These are phyloP conservation scores for Aspergillus ibericus DNA, from an alignment of 2,329 filamentous ascomycete genomes.

Conservation along the genomic window DNA sequence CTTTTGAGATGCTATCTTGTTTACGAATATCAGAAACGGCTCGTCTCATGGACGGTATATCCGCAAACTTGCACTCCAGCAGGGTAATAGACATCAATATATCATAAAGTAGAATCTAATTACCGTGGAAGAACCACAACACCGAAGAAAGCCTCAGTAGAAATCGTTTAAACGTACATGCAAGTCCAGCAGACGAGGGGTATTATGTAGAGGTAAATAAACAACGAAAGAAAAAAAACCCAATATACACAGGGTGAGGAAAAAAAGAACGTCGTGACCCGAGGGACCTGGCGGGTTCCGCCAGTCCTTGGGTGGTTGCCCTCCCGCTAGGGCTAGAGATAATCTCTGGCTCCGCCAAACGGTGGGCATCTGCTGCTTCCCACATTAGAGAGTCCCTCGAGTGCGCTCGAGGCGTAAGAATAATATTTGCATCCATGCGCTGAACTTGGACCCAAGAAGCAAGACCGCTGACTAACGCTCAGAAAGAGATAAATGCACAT, in stretches of 20 bases:
- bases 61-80: not conserved
- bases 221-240: constrained; percentile 14
- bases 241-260: constrained; percentile 23
- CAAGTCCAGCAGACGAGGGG: constrained; percentile 32
- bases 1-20: not conserved
- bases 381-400: not conserved
- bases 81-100: not conserved
- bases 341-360: not conserved
- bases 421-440: not conserved
- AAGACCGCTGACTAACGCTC: constrained; percentile 1
- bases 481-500: not conserved
- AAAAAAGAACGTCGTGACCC: constrained; percentile 14
- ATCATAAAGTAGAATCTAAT: constrained; percentile 11
- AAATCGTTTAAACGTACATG: constrained; percentile 30
- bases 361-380: not conserved
- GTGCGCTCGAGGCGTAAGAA: not conserved
- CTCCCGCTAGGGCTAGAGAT: not conserved
- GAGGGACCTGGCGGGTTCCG: not conserved
- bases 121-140: constrained; percentile 19
- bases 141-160: constrained; percentile 26
- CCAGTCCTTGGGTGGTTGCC: not conserved
- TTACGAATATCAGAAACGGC: not conserved
- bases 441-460: not conserved
- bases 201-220: constrained; percentile 33
- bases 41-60: not conserved